These are phyloP conservation scores for Achaetomiella virescens DNA, from an alignment of 495 filamentous ascomycete genomes.

Conservation along the genomic window DNA sequence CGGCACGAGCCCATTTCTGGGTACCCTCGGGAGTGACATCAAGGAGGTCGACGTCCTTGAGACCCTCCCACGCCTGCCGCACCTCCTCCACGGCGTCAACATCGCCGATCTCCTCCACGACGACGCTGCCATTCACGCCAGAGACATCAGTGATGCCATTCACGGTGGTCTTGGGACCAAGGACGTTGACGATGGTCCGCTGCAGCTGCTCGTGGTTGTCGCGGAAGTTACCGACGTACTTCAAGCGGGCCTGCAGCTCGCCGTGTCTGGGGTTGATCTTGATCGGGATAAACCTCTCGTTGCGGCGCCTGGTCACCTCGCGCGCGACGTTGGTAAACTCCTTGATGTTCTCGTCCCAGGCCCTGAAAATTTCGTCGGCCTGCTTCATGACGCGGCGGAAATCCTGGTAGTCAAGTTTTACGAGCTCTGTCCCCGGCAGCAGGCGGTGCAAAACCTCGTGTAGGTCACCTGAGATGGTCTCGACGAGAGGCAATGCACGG, in stretches of 20 bases:
- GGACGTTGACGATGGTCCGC: constrained; percentile 87
- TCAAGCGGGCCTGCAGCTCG: constrained; percentile 79
- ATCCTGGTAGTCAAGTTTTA: constrained; percentile 86
- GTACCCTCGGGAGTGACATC: constrained; percentile 88
- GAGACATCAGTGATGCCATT: constrained; percentile 45
- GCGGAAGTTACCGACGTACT: constrained; percentile 89
- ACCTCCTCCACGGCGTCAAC: constrained; percentile 98
- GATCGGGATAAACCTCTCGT: constrained; percentile 97
- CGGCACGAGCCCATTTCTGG: constrained; percentile 81
- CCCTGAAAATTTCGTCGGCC: constrained; percentile 76
- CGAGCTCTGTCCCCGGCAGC: constrained; percentile 76
- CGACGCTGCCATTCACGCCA: constrained; percentile 55
- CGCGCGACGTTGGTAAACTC: constrained; percentile 96
- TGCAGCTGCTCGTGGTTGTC: constrained; percentile 97
- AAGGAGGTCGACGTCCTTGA: constrained; percentile 90
- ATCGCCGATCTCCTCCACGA: constrained; percentile 91
- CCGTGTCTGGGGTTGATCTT: constrained; percentile 81
- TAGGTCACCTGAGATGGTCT: constrained; percentile 93
- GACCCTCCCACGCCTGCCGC: constrained; percentile 80
- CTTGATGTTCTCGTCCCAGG: constrained; percentile 93
- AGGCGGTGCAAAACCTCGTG: constrained; percentile 78
- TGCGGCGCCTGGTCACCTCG: constrained; percentile 81
- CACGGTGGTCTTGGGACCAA: constrained; percentile 62
- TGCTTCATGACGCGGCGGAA: constrained; percentile 80
- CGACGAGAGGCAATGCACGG: constrained; percentile 86